A percentile compares a stretch with the other conserved stretches of the same genome.
These are phyloP conservation scores for Fusarium brevicatenulatum DNA, from an alignment of 2,329 filamentous ascomycete species.

Conservation along the genomic window DNA sequence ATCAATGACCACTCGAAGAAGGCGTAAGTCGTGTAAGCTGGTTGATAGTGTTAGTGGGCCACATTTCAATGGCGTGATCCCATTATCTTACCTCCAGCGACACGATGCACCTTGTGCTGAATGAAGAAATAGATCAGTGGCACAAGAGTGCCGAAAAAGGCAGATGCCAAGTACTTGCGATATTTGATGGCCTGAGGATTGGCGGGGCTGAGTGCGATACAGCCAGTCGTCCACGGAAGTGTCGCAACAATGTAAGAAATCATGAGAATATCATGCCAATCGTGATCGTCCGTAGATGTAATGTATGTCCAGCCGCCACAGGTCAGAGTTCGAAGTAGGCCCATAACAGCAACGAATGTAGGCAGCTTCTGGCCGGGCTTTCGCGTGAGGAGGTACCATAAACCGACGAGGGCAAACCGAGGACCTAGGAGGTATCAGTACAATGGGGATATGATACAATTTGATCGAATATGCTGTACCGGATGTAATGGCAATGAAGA, in stretches of 20 bases:
- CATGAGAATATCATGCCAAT: conserved; percentile 99
- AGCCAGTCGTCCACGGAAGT: conserved; percentile 93
- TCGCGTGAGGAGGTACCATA: conserved; percentile 92
- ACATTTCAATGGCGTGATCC: not conserved
- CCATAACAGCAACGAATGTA: conserved; percentile 81
- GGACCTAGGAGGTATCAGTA: conserved; percentile 68
- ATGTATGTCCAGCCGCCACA: conserved; percentile 99
- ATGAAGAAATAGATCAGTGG: conserved; percentile 97
- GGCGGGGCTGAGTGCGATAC: conserved; percentile 85
- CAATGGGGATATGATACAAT: not conserved
- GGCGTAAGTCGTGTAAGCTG: conserved; percentile 96
- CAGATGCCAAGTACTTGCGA: conserved; percentile 81
- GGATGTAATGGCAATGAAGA: conserved; percentile 97
- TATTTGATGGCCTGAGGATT: conserved; percentile 87
- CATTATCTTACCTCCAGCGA: conserved; percentile 80
- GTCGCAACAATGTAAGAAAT: conserved; percentile 96
- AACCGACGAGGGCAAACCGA: conserved; percentile 86
- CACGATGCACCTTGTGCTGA: conserved; percentile 95
- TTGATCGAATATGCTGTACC: conserved; percentile 58
- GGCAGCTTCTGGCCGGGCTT: conserved; percentile 79
- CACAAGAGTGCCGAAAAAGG: conserved; percentile 91
- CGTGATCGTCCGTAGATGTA: conserved; percentile 96
- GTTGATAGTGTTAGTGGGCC: conserved; percentile 24
- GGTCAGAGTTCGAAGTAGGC: conserved; percentile 87
- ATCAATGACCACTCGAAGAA: conserved; percentile 99